phyloP scores from a whole-genome alignment of 768 basidiomycete genomes.

The Amanita muscaria region DNA sequence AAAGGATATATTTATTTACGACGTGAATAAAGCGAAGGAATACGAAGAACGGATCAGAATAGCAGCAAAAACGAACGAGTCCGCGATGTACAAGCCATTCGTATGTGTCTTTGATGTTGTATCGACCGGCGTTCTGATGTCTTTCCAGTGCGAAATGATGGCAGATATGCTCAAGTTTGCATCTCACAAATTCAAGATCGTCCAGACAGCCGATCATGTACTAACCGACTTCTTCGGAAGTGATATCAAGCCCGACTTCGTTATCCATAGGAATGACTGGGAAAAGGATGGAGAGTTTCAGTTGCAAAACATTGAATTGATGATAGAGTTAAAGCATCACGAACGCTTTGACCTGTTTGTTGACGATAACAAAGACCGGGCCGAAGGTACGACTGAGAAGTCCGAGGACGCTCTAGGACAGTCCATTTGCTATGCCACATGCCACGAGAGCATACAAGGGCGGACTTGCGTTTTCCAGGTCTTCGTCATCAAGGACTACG shows the following conservation, averaged over 20 bases:
- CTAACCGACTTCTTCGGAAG: too few species aligned
- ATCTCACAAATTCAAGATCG: too few species aligned
- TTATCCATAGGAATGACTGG: background rate
- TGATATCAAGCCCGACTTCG: background rate
- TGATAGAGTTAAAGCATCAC: slow-evolving; percentile 4
- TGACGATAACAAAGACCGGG: background rate
- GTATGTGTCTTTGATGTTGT: too few species aligned
- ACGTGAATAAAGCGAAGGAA: background rate
- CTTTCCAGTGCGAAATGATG: too few species aligned
- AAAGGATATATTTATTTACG: background rate
- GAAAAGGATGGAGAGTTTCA: background rate
- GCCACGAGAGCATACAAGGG: background rate
- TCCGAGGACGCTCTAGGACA: slow-evolving; percentile 12
- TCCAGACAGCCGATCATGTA: too few species aligned
- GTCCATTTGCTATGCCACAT: slow-evolving; percentile 9
- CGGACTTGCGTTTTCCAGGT: background rate
- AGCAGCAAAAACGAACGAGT: background rate
- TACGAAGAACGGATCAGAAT: background rate
- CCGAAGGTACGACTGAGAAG: background rate
- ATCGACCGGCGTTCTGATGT: background rate
- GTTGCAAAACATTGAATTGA: background rate
- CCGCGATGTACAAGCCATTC: background rate
- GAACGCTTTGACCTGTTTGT: slow-evolving; percentile 4
- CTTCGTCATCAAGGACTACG: slow-evolving; percentile 1
- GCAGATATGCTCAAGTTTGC: too few species aligned